phyloP scores from a whole-genome alignment of 2,329 filamentous ascomycete species.

The Scytalidium sp. region DNA sequence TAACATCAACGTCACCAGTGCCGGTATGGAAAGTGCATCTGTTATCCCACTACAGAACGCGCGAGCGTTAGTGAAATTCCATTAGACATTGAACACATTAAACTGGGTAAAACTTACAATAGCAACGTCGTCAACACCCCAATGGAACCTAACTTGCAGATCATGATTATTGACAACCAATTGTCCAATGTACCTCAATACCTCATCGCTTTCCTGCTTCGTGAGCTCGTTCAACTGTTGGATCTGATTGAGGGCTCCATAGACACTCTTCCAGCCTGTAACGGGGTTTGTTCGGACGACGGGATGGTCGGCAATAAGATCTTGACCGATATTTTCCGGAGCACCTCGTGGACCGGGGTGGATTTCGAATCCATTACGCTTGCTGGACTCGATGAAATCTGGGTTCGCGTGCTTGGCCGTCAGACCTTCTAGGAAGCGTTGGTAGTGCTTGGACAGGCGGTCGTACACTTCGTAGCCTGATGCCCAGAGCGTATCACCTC shows the following conservation, averaged over 20 bases:
- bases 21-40: constrained; percentile 27
- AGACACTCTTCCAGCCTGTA: constrained; percentile 59
- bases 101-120: constrained; percentile 34
- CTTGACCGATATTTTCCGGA: constrained; percentile 50
- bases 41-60: constrained; percentile 32
- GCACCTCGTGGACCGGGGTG: constrained; percentile 50
- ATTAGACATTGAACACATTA: neutral
- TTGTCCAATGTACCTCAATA: constrained; percentile 50
- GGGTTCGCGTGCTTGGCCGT: constrained; percentile 54
- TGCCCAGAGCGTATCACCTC: constrained; percentile 56
- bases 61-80: constrained; percentile 1
- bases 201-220: constrained; percentile 50
- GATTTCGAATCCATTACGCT: constrained; percentile 45
- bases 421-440: constrained; percentile 55
- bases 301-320: constrained; percentile 52
- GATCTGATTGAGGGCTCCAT: constrained; percentile 57
- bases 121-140: constrained; percentile 64
- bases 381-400: constrained; percentile 48
- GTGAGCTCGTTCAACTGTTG: constrained; percentile 55
- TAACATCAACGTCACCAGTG: constrained; percentile 30
- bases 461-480: constrained; percentile 59
- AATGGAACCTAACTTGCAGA: constrained; percentile 64
- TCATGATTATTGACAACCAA: constrained; percentile 60
- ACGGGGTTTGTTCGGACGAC: constrained; percentile 58
- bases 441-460: constrained; percentile 50